Evolutionary conservation across 345 rosid genomes (phyloP).

Genomic region (Linum trigynum): DNA sequence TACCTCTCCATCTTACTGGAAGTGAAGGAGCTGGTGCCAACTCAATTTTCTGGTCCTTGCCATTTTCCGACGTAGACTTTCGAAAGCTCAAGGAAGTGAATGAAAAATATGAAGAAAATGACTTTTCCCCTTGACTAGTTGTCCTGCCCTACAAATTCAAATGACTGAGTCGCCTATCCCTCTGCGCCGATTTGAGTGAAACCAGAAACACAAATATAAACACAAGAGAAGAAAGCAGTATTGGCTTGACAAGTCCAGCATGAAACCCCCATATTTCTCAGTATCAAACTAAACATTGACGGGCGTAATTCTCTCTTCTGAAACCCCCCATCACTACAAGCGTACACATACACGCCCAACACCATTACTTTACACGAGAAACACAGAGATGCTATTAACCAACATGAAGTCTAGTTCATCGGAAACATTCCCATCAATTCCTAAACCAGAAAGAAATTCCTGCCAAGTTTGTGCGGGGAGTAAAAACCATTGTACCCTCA

Average conservation of each 20-base stretch:
- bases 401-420: background rate
- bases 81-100: conserved; percentile 21
- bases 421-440: background rate
- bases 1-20: conserved; percentile 35
- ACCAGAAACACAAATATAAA: background rate
- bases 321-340: background rate
- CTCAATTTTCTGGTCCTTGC: conserved; percentile 22
- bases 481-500: background rate
- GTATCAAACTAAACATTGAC: too few relatives aligned
- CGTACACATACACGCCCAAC: background rate
- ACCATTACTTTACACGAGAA: background rate
- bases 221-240: background rate
- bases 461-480: background rate
- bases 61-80: conserved; percentile 29
- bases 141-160: conserved; percentile 55
- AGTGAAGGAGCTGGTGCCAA: conserved; percentile 31
- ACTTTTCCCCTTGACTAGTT: conserved; percentile 32
- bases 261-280: too few relatives aligned
- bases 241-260: too few relatives aligned
- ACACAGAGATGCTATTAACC: background rate
- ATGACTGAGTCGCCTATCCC: conserved; percentile 20
- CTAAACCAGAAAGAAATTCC: background rate
- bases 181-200: background rate
- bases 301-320: background rate
- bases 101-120: conserved; percentile 44